Base-by-base conservation (phyloP, 129 eudicot species). In the Artemisia tridentata region DNA sequence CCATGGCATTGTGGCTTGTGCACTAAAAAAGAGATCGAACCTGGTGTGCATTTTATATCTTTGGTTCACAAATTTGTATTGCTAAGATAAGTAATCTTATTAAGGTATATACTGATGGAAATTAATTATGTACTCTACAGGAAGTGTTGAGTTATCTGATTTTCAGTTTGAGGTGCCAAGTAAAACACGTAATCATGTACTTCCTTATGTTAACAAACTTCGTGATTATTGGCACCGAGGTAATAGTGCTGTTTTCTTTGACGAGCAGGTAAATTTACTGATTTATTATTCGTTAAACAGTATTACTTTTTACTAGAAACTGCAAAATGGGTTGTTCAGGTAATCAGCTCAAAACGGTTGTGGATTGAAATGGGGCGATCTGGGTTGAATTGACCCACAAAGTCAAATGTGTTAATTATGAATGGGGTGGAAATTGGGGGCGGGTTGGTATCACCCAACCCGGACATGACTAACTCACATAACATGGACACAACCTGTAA, bases 201-300 rank as follows among this genome's bases (percentile, higher is more conserved):
- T 79, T 79, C 55, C 70, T 56, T 75, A 80, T 56, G 84, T 81
- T 50, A 75, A 81, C 67, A 75, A 65, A 47, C 84, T 81, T 57
- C 75, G 77, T 20, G 80, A 65, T 51, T 56, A 38, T 66, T 76
- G 77, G 81, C 21, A 66, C 65, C 65, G 66, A 76, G 75, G 65
- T 46, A 78, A 51, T 47, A 72, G 67, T 66, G 72, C 81, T 76
- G 70, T 71, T 67, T 58, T 76, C 55, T 56, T 81, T 58, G 81
- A 81, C 46, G 20, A 43, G 3, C 72, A 67, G 72, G 77, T 73
- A 54, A 67, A 25, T 50, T 67, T 23, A 14, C 4, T 16, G 34
- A 11, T 46, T 38, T 8, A 38, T 38, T 38, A 38, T 38, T 38
- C 45, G 11, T 65, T 65, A 45, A 19, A 45, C 56, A 3, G 38